Evolutionary conservation across 176 grass and related monocot species (phyloP).

Genomic region (Themeda triandra): DNA sequence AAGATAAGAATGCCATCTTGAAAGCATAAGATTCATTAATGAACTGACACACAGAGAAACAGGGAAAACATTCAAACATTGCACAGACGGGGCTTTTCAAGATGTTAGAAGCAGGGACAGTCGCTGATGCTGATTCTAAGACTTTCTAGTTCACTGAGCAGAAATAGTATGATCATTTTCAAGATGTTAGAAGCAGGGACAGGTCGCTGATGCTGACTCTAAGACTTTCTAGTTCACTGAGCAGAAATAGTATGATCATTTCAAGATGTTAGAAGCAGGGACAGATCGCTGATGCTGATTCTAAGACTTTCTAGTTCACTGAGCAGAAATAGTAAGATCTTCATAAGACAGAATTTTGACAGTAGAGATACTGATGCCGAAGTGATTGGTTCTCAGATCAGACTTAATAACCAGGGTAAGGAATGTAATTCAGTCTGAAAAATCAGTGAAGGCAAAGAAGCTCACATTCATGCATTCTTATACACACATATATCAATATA

Average conservation of each 20-base stretch:
- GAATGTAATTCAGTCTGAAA: background rate
- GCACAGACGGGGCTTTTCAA: background rate
- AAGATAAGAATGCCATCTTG: background rate
- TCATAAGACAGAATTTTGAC: background rate
- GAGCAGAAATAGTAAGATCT: background rate
- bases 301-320: background rate
- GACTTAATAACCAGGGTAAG: background rate
- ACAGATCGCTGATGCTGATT: background rate
- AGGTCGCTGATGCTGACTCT: background rate
- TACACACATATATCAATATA: background rate
- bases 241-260: too few relatives aligned
- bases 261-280: background rate
- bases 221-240: too few relatives aligned
- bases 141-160: too few relatives aligned
- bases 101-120: background rate
- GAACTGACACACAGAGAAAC: background rate
- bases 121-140: too few relatives aligned
- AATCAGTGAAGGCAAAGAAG: background rate
- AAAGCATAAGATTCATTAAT: background rate
- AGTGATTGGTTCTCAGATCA: background rate
- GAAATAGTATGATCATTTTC: too few relatives aligned
- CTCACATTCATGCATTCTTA: background rate
- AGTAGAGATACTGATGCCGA: background rate
- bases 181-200: background rate
- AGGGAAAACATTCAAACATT: background rate